Evolutionary conservation across 345 rosid genomes (phyloP).

Genomic region (Brassica carinata): DNA sequence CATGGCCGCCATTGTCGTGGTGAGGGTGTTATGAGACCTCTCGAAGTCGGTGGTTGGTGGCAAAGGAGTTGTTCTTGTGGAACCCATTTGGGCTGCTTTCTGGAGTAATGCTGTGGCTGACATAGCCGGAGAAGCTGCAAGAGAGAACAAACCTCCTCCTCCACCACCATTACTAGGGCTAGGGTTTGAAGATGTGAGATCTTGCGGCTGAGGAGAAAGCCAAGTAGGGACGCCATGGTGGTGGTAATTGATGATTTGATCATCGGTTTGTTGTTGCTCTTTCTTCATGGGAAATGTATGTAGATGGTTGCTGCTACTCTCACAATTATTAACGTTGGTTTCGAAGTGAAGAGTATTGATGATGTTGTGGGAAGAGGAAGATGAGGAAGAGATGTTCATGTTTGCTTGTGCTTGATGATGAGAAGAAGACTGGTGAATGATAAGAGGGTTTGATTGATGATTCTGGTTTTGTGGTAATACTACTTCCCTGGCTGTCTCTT

Average conservation of each 20-base stretch:
- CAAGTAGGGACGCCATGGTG: conserved; percentile 53
- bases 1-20: conserved; percentile 44
- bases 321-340: conserved; percentile 31
- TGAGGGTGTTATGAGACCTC: conserved; percentile 30
- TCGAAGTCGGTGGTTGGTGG: conserved; percentile 39
- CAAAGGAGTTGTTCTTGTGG: conserved; percentile 48
- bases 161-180: conserved; percentile 56
- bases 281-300: conserved; percentile 52
- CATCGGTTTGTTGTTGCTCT: conserved; percentile 48
- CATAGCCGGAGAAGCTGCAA: conserved; percentile 58
- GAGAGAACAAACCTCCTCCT: conserved; percentile 32
- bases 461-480: conserved; percentile 32
- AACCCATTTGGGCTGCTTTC: conserved; percentile 88
- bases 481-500: conserved; percentile 74
- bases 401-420: conserved; percentile 30
- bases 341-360: conserved; percentile 48
- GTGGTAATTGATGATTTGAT: conserved; percentile 26
- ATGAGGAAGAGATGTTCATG: conserved; percentile 33
- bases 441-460: conserved; percentile 28
- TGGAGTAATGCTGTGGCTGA: conserved; percentile 93
- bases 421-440: conserved; percentile 27
- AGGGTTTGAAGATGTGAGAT: conserved; percentile 54
- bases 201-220: conserved; percentile 49
- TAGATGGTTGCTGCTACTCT: conserved; percentile 30
- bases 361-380: conserved; percentile 24